phyloP scores from a whole-genome alignment of 106 monocot species.

The Dendrobium catenatum region DNA sequence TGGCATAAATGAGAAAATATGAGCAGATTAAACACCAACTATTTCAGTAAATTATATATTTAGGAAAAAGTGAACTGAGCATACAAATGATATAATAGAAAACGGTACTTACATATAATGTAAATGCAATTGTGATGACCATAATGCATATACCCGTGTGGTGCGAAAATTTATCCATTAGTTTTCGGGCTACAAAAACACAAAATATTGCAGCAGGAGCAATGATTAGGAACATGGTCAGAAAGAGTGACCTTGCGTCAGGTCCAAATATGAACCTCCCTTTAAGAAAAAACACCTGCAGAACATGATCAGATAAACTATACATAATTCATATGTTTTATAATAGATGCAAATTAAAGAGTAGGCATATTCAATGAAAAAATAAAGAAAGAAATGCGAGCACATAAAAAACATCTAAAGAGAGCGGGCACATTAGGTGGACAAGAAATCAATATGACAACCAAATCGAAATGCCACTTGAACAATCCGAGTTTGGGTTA shows the following conservation, averaged over 20 bases:
- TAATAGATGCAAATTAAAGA: neutral
- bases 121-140: conserved; percentile 53
- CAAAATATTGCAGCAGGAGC: conserved; percentile 62
- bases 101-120: conserved; percentile 61
- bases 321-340: neutral
- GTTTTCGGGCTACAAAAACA: conserved; percentile 62
- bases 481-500: neutral
- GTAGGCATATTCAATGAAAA: neutral
- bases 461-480: neutral
- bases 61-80: neutral
- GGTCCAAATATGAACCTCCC: conserved; percentile 87
- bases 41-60: neutral
- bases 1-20: neutral
- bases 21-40: neutral
- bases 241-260: conserved; percentile 66
- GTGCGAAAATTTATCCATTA: conserved; percentile 68
- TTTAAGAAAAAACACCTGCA: conserved; percentile 68
- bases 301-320: neutral
- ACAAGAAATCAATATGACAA: neutral
- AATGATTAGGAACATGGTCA: conserved; percentile 72
- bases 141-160: conserved; percentile 56
- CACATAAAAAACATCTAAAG: neutral
- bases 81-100: neutral
- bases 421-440: neutral
- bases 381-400: neutral